Conservation (phyloP, 2,329 filamentous ascomycete genomes). For the Ophiocordyceps camponoti-rufipedis region DNA sequence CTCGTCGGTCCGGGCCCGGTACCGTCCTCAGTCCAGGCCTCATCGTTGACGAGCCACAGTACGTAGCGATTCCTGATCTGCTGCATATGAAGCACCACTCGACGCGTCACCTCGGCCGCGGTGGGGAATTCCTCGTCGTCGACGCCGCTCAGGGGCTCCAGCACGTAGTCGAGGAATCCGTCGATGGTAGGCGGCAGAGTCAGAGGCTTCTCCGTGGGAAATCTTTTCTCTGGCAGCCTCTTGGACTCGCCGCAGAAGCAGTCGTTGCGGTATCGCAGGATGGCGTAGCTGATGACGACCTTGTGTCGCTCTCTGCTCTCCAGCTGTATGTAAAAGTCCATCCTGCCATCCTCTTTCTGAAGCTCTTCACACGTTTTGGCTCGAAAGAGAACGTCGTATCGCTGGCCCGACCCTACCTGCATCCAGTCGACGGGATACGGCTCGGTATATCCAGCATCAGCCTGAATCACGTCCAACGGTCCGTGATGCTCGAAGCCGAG, state of each 20-base stretch:
- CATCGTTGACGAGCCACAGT: conserved; percentile 4
- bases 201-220: conserved; percentile 5
- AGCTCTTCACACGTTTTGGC: conserved; percentile 31
- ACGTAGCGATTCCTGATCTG: conserved; percentile 1
- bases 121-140: conserved; percentile 13
- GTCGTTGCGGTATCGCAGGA: conserved; percentile 21
- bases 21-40: conserved; percentile 3
- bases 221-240: not conserved
- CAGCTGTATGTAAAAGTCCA: conserved; percentile 24
- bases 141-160: conserved; percentile 14
- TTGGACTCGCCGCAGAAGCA: not conserved
- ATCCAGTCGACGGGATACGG: conserved; percentile 22
- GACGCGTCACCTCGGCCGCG: conserved; percentile 22
- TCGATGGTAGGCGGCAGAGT: conserved; percentile 14
- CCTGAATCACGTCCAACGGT: conserved; percentile 38
- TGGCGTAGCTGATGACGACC: conserved; percentile 24
- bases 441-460: conserved; percentile 29
- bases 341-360: conserved; percentile 1
- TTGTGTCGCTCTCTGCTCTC: conserved; percentile 29
- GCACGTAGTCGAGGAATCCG: conserved; percentile 26
- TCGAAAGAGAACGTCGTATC: conserved; percentile 35
- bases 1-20: not conserved
- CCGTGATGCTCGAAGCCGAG: conserved; percentile 38
- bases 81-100: conserved; percentile 19
- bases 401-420: conserved; percentile 37